Evolutionary conservation across 2,329 filamentous ascomycete species (phyloP).

Genomic region (Talaromyces sp.): DNA sequence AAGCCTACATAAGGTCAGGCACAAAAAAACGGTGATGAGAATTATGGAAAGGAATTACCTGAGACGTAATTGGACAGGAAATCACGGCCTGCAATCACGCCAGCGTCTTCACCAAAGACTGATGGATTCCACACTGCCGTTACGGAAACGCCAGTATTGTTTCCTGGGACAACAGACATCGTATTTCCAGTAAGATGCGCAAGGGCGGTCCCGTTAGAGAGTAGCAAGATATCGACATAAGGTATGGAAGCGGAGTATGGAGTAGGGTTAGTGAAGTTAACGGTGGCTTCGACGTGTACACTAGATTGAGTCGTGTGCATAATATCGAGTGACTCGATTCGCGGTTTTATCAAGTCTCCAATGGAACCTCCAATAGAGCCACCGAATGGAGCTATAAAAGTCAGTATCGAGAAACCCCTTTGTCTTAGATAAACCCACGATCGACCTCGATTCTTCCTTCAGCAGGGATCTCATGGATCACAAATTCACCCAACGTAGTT

Average conservation of each 20-base stretch:
- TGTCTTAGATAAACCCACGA: conserved; percentile 62
- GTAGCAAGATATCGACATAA: conserved; percentile 68
- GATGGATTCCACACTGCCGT: conserved; percentile 70
- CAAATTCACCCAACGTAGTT: conserved; percentile 75
- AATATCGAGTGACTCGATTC: conserved; percentile 67
- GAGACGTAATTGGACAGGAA: conserved; percentile 83
- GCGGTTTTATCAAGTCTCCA: conserved; percentile 51
- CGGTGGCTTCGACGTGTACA: conserved; percentile 62
- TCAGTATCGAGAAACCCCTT: conserved; percentile 2
- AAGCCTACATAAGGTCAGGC: conserved; percentile 44
- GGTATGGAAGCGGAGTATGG: conserved; percentile 79
- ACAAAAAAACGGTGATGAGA: background rate
- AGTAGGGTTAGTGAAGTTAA: conserved; percentile 89
- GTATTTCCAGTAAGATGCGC: conserved; percentile 68
- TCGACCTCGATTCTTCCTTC: conserved; percentile 85
- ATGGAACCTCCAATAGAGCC: conserved; percentile 46
- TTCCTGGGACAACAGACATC: conserved; percentile 60
- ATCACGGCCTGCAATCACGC: conserved; percentile 59
- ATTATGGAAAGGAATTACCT: conserved; percentile 39
- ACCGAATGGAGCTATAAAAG: conserved; percentile 52
- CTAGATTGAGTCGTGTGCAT: conserved; percentile 66
- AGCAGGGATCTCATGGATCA: conserved; percentile 75
- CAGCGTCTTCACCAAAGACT: conserved; percentile 56
- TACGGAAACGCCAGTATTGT: conserved; percentile 66
- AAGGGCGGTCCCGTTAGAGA: conserved; percentile 67